Percentiles rank a stretch among this genome's conserved stretches.
Conservation (phyloP, 2,329 filamentous ascomycete species). For the Tolypocladium album region DNA sequence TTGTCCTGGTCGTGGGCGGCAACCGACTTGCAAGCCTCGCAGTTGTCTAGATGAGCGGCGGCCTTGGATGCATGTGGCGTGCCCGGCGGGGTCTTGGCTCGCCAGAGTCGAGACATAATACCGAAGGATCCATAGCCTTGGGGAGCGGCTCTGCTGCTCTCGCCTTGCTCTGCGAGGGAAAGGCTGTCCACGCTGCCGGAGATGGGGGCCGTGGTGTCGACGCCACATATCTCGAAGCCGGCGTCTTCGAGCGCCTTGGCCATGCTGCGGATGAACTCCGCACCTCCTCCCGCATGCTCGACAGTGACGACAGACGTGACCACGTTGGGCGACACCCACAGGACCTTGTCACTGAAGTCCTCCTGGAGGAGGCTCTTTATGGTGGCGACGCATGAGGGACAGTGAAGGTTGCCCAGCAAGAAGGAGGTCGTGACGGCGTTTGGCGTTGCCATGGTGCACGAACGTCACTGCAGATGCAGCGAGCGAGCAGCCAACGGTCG, state of each 20-base stretch:
- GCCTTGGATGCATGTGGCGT: slow-evolving; percentile 12
- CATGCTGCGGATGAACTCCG: slow-evolving; percentile 32
- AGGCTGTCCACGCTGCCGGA: slow-evolving; percentile 15
- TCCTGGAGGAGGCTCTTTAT: slow-evolving; percentile 50
- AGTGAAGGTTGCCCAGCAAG: slow-evolving; percentile 66
- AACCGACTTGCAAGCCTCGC: slow-evolving; percentile 21
- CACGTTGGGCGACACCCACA: slow-evolving; percentile 57
- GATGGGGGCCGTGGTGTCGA: slow-evolving; percentile 26
- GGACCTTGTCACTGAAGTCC: slow-evolving; percentile 32
- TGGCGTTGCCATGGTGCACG: slow-evolving; percentile 14
- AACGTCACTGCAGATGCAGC: background rate
- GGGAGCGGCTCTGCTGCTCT: slow-evolving; percentile 10
- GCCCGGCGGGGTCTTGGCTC: slow-evolving; percentile 11
- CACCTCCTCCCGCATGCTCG: slow-evolving; percentile 34
- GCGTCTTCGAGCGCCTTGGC: slow-evolving; percentile 39
- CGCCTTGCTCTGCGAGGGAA: slow-evolving; percentile 10
- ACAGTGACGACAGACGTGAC: slow-evolving; percentile 60
- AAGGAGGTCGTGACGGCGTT: slow-evolving; percentile 44
- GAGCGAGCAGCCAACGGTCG: background rate
- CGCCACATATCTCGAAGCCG: slow-evolving; percentile 47
- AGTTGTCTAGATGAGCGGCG: slow-evolving; percentile 25
- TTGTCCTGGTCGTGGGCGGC: slow-evolving; percentile 5
- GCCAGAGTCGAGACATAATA: slow-evolving; percentile 22
- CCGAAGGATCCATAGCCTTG: slow-evolving; percentile 11
- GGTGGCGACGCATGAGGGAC: slow-evolving; percentile 59